phyloP scores from a whole-genome alignment of 2,329 filamentous ascomycete genomes.

The Grosmannia clavigera region DNA sequence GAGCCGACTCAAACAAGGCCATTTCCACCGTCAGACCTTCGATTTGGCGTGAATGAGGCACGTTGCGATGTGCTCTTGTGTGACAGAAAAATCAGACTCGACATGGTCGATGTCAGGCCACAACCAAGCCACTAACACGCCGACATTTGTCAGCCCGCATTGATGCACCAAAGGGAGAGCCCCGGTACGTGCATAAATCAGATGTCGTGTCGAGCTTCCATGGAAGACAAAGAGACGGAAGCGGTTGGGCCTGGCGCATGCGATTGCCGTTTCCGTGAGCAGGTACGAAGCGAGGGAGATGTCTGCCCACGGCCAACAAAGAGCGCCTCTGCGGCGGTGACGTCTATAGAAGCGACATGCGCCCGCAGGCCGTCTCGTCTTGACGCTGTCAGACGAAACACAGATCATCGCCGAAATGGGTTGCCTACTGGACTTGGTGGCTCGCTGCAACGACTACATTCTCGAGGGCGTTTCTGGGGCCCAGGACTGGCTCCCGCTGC shows the following conservation, averaged over 20 bases:
- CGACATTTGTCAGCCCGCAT: neutral
- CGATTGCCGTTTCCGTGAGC: neutral
- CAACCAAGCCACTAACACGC: neutral
- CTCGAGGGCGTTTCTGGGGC: neutral
- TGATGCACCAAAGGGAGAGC: neutral
- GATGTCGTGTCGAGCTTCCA: neutral
- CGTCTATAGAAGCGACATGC: too few relatives aligned
- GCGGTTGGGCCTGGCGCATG: neutral
- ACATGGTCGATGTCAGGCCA: neutral
- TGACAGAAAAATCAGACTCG: neutral
- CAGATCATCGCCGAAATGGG: neutral
- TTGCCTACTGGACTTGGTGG: conserved; percentile 23
- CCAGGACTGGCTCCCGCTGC: neutral
- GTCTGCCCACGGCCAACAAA: neutral
- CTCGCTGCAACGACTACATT: conserved; percentile 12
- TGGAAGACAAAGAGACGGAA: neutral
- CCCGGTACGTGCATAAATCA: neutral
- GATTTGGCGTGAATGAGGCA: neutral
- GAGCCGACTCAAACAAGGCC: conserved; percentile 17
- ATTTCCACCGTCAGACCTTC: conserved; percentile 9
- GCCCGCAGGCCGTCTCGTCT: too few relatives aligned
- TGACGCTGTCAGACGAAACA: neutral
- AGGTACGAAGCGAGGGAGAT: too few relatives aligned
- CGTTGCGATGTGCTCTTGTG: neutral
- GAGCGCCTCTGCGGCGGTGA: neutral